Evolutionary conservation across 108 stramenopile genomes (phyloP), one percentile per base, ranked within the genome.

Genomic region (Cyclotella cryptica): DNA sequence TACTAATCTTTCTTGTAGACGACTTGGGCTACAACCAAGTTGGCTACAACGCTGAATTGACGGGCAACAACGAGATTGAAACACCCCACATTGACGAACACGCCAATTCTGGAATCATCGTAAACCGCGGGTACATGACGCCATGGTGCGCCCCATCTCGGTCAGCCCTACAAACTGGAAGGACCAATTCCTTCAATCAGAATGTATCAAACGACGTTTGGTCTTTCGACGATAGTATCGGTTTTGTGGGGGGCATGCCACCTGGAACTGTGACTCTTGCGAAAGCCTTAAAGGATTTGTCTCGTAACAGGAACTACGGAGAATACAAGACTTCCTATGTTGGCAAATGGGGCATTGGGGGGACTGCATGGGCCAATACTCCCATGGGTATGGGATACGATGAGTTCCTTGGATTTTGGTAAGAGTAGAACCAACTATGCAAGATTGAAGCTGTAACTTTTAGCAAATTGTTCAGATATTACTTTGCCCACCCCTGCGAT

Each of bases 11-110:
- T 49, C 47, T 49, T n/a, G 47, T 49, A 3, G 47, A 49, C 47
- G 47, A 49, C 47, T 7, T 49, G 47, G 47, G 47, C 18, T 49
- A 49, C 47, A 49, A 49, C 47, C 47, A 49, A 49, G 47, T 49
- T 49, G 47, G 47, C 15, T 49, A 49, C n/a, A 17, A 49, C 47
- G 47, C 47, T 3, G 47, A 49, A 9, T n/a, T n/a, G n/a, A n/a
- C n/a, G 1, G n/a, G n/a, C 47, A 49, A 49, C n/a, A n/a, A 3
- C 47, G 47, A 49, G 47, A n/a, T 49, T n/a, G 2, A 49, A n/a
- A 49, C 47, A 3, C 47, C 47, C 1, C 47, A 49, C 9, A 49
- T 49, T 9, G 47, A 49, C n/a, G n/a, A n/a, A n/a, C 47, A 49
- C 9, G 47, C 47, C 47, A 49, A 49, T 3, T n/a, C 18, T 49